These are phyloP conservation scores for Phytopythium cucurbitacearum DNA, from an alignment of 352 stramenopile genomes.

Conservation along the genomic window DNA sequence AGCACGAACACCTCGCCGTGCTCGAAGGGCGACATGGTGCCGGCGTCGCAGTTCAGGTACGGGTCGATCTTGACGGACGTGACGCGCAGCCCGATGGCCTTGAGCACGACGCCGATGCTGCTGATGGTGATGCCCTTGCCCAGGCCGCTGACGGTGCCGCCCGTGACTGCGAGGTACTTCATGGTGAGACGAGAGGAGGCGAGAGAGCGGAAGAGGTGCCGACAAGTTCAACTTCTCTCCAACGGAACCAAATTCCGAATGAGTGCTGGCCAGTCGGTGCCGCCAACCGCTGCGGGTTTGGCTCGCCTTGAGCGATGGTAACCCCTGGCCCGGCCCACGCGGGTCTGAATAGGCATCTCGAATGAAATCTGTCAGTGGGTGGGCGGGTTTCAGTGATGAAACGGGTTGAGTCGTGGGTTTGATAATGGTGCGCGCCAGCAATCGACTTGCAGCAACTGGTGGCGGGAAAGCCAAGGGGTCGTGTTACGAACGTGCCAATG, in stretches of 20 bases:
- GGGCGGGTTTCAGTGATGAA: no score
- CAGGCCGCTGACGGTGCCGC: constrained; percentile 97
- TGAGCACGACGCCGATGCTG: constrained; percentile 97
- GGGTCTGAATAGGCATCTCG: no score
- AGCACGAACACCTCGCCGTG: constrained; percentile 98
- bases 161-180: constrained; percentile 98
- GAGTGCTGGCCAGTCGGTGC: neutral
- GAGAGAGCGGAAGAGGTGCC: neutral
- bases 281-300: neutral
- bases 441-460: neutral
- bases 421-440: no score
- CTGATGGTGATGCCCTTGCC: constrained; percentile 99
- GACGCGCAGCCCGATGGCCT: constrained; percentile 92
- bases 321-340: no score
- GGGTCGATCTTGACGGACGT: constrained; percentile 99
- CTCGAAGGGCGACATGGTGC: constrained; percentile 97
- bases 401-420: no score
- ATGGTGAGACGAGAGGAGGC: constrained; percentile 38
- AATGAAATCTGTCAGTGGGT: no score
- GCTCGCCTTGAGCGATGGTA: neutral
- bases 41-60: constrained; percentile 99
- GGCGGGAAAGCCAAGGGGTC: neutral
- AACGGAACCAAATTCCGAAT: neutral
- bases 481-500: no score
- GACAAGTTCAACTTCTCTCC: neutral